phyloP scores from a whole-genome alignment of 768 basidiomycete genomes.

The Leucosporidium creatinivorum region DNA sequence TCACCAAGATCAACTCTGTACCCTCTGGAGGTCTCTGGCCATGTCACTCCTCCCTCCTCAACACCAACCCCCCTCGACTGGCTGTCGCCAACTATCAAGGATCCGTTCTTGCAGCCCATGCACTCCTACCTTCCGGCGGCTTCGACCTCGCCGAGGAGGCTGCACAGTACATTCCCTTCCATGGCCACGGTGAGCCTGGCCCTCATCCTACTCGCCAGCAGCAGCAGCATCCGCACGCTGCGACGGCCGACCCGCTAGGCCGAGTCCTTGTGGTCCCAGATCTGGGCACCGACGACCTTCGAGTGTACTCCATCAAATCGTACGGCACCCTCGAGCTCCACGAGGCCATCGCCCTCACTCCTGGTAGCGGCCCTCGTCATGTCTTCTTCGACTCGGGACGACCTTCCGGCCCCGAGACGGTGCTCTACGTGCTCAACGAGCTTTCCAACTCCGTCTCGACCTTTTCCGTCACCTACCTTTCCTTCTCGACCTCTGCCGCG shows the following conservation, averaged over 20 bases:
- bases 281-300: conserved; percentile 27
- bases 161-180: neutral
- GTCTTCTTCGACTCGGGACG: conserved; percentile 5
- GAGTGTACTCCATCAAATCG: neutral
- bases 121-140: conserved; percentile 7
- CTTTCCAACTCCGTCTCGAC: conserved; percentile 24
- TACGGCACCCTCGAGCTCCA: neutral
- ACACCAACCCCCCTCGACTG: conserved; percentile 5
- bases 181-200: neutral
- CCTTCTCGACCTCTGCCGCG: neutral
- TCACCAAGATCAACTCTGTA: neutral
- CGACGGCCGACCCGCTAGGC: conserved; percentile 15
- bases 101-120: neutral
- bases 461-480: conserved; percentile 8
- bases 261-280: conserved; percentile 18
- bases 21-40: conserved; percentile 15
- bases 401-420: neutral
- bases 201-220: conserved; percentile 7
- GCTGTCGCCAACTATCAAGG: conserved; percentile 25
- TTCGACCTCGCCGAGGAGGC: neutral
- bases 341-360: neutral
- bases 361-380: conserved; percentile 19
- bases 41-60: conserved; percentile 4
- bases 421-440: conserved; percentile 30
- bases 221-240: conserved; percentile 29